These are phyloP conservation scores for Telopea speciosissima DNA, from an alignment of 177 flowering plant genomes.

Conservation along the genomic window DNA sequence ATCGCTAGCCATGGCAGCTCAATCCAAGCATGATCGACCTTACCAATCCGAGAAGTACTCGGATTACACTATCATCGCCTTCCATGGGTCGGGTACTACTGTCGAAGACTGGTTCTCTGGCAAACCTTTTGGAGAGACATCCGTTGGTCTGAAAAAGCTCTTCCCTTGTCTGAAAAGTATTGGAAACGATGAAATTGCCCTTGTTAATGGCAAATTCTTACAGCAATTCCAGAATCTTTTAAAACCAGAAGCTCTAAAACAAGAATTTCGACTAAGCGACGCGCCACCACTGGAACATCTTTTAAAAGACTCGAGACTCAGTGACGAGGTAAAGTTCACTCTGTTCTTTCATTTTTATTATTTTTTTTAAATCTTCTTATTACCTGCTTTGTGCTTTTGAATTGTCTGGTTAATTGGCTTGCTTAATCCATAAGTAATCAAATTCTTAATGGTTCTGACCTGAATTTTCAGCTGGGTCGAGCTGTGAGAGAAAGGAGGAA, in stretches of 20 bases:
- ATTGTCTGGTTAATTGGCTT: too few species aligned
- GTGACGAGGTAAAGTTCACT: background rate
- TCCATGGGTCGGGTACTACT: conserved; percentile 43
- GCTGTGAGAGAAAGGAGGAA: conserved; percentile 37
- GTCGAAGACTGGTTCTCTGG: conserved; percentile 36
- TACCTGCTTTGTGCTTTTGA: too few species aligned
- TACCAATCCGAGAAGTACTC: conserved; percentile 18
- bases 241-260: background rate
- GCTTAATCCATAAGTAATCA: too few species aligned
- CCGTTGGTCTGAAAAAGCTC: conserved; percentile 16
- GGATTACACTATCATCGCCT: conserved; percentile 32
- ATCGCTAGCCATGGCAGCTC: conserved; percentile 36
- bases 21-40: conserved; percentile 18
- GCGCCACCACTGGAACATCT: conserved; percentile 32
- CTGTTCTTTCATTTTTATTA: background rate
- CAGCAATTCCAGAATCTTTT: conserved; percentile 31
- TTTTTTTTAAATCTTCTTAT: too few species aligned
- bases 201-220: conserved; percentile 47
- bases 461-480: conserved; percentile 41
- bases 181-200: conserved; percentile 36
- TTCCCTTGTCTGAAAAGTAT: conserved; percentile 50
- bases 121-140: conserved; percentile 33
- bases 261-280: conserved; percentile 15
- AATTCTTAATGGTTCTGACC: background rate
- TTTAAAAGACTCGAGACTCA: too few species aligned